Conservation (phyloP, 1,139 yeast genomes). For the Scheffersomyces illinoinensis region DNA sequence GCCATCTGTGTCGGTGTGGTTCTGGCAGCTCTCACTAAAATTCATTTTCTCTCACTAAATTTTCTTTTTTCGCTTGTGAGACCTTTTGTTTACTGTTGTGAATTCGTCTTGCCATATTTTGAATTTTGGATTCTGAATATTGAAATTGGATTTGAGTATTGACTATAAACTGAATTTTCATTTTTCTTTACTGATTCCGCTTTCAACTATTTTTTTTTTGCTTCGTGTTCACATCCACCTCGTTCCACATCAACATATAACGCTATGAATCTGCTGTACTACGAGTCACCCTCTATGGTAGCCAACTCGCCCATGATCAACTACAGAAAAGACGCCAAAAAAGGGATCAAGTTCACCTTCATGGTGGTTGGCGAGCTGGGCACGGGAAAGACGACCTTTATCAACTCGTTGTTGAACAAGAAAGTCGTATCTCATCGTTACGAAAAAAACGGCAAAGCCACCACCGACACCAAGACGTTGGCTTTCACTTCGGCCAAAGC, state of each 20-base stretch:
- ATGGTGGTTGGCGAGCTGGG: conserved; percentile 32
- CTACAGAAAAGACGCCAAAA: conserved; percentile 71
- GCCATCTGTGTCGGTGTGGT: neutral
- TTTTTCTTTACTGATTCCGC: neutral
- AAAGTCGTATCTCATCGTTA: conserved; percentile 61
- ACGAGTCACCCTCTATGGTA: conserved; percentile 37
- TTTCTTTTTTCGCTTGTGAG: neutral
- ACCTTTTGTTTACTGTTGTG: neutral
- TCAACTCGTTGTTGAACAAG: conserved; percentile 59
- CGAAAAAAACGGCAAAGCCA: conserved; percentile 26
- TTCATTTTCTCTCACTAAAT: neutral
- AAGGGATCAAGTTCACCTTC: conserved; percentile 70
- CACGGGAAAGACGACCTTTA: conserved; percentile 28
- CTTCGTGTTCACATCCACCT: neutral
- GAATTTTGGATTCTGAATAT: neutral
- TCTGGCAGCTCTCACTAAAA: neutral
- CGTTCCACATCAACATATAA: neutral
- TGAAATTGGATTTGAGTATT: neutral
- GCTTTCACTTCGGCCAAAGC: conserved; percentile 50
- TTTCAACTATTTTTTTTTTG: neutral
- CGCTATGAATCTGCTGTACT: conserved; percentile 29
- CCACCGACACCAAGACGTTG: conserved; percentile 47
- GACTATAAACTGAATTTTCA: neutral
- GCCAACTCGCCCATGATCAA: conserved; percentile 48
- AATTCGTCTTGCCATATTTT: neutral